Evolutionary conservation across 441 rosid genomes (phyloP), one percentile per base, ranked within the genome.

Genomic region (Bruguiera hainesii): DNA sequence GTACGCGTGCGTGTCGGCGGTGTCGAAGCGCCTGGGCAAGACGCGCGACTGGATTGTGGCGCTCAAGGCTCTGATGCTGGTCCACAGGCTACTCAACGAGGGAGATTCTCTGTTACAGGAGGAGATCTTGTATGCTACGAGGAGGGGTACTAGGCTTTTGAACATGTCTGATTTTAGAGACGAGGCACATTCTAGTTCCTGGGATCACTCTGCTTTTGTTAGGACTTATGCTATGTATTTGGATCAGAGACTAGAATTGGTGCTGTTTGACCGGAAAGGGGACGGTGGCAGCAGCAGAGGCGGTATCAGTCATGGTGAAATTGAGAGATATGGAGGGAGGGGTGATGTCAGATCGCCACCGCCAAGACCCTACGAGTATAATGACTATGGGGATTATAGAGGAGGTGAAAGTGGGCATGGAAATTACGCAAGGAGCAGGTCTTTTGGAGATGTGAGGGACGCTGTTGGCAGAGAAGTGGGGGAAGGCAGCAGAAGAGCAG

Each of bases 1-100:
- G 6, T 73, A 76, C 53, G 93, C 97, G 0, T 91, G 96, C 26
- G 90, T 94, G 46, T 69, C 89, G 5, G 83, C 88, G 0, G 88
- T 91, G 29, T 87, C 99, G 2, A 93, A 85, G 77, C 90, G 99
- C 20, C 73, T 94, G 8, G 80, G 91, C 35, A 94, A 94, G 79
- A 94, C 99, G 3, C 93, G 94, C 9, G 98, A 94, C 68, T 94
- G 98, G 97, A 83, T 94, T 56, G 98, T 94, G 60, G 98, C 98
- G 6, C 83, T 94, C 53, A 94, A 94, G 65, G 77, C 94, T 1
- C 77, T 94, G 25, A 84, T 82, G 64, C 81, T 94, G 4, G 78
- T 91, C 7, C 99, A 94, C 71, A 75, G 98, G 61, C 83, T 94
- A 60, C 74, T 94, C 76, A 85, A 81, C 50, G 97, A 91, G 0